phyloP scores from a whole-genome alignment of 371 early-diverging fungal species.

The Lichtheimia corymbifera region DNA sequence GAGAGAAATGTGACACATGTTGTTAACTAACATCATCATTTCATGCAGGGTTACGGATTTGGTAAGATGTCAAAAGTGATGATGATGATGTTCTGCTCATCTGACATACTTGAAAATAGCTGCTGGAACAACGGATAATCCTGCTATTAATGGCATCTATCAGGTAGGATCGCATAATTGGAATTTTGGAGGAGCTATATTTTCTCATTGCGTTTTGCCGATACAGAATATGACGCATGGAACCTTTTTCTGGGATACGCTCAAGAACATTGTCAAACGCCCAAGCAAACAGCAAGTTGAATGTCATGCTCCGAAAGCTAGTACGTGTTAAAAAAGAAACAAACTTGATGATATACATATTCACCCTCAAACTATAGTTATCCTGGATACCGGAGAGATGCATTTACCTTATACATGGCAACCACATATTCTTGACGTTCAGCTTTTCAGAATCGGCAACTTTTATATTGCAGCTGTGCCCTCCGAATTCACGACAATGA shows the following conservation, averaged over 20 bases:
- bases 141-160: slow-evolving; percentile 42
- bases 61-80: slow-evolving; percentile 20
- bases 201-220: not conserved
- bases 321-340: not conserved
- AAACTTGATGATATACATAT: not conserved
- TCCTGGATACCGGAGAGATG: slow-evolving; percentile 65
- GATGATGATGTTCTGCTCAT: not conserved
- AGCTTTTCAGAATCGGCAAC: slow-evolving; percentile 56
- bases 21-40: slow-evolving; percentile 10
- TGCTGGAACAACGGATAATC: slow-evolving; percentile 72
- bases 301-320: slow-evolving; percentile 69
- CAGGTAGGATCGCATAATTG: slow-evolving; percentile 22
- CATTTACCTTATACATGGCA: slow-evolving; percentile 56
- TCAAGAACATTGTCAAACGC: slow-evolving; percentile 39
- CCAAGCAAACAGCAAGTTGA: slow-evolving; percentile 39
- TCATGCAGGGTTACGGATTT: slow-evolving; percentile 41
- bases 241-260: slow-evolving; percentile 50
- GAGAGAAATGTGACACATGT: not conserved
- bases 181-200: not conserved
- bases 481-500: slow-evolving; percentile 72
- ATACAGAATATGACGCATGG: slow-evolving; percentile 41
- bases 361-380: slow-evolving; percentile 17
- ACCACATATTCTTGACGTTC: slow-evolving; percentile 55
- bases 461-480: slow-evolving; percentile 61
- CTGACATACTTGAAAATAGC: slow-evolving; percentile 22